A percentile compares a stretch with the other conserved stretches of the same genome.
Conservation (phyloP, 2,329 filamentous ascomycete genomes). For the Fusarium ambrosium region DNA sequence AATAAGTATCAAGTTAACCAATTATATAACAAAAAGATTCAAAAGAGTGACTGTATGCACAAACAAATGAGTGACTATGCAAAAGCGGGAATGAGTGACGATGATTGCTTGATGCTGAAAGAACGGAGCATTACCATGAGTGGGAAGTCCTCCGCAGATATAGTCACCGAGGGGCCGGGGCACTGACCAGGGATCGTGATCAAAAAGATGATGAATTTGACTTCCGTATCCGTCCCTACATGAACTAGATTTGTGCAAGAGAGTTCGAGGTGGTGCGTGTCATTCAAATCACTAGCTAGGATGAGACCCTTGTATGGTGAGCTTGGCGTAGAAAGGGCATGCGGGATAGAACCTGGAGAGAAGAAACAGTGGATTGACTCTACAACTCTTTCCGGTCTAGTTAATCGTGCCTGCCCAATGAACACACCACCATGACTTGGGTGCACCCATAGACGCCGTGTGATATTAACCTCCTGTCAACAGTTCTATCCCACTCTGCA, state of each 20-base stretch:
- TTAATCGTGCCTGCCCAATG: neutral
- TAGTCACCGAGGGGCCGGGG: neutral
- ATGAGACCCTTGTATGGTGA: neutral
- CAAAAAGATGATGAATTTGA: neutral
- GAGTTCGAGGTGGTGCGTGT: neutral
- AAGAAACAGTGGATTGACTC: too few species aligned
- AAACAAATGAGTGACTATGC: slow-evolving; percentile 5
- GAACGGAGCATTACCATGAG: neutral
- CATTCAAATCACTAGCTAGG: neutral
- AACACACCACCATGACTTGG: neutral
- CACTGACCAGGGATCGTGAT: neutral
- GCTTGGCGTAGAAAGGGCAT: neutral
- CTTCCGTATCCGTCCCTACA: neutral
- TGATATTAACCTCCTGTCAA: neutral
- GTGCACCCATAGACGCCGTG: neutral
- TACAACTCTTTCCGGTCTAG: neutral
- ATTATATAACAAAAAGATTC: neutral
- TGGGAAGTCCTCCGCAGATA: slow-evolving; percentile 1
- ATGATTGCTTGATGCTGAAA: neutral
- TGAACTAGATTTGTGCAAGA: neutral
- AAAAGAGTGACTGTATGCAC: neutral
- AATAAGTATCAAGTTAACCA: neutral
- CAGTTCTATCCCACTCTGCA: neutral
- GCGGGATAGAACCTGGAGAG: neutral
- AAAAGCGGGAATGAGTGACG: neutral